phyloP scores from a whole-genome alignment of 345 rosid species.

The Boechera retrofracta region DNA sequence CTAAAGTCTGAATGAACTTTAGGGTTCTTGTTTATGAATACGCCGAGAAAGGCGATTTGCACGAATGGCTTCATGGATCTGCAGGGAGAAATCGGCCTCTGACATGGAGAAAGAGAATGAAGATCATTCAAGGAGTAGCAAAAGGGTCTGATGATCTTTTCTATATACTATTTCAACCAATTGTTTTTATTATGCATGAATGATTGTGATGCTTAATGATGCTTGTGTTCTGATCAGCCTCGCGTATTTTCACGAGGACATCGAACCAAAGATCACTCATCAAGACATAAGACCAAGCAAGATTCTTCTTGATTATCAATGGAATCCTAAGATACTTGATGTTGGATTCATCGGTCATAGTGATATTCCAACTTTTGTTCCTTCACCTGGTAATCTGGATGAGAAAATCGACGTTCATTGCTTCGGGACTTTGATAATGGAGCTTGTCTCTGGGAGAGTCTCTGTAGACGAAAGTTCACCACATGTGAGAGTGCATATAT shows the following conservation, averaged over 20 bases:
- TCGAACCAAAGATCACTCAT: constrained; percentile 66
- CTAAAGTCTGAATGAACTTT: constrained; percentile 13
- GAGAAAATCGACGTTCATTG: constrained; percentile 62
- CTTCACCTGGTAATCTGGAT: constrained; percentile 37
- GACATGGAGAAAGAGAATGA: constrained; percentile 61
- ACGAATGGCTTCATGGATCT: constrained; percentile 75
- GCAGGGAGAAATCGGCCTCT: constrained; percentile 54
- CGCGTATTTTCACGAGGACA: constrained; percentile 76
- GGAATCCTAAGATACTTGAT: constrained; percentile 79
- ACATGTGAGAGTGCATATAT: constrained; percentile 45
- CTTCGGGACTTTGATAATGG: constrained; percentile 79
- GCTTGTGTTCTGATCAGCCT: constrained; percentile 53
- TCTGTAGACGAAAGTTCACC: constrained; percentile 60
- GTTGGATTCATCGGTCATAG: constrained; percentile 46
- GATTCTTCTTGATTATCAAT: constrained; percentile 71
- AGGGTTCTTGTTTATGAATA: constrained; percentile 78
- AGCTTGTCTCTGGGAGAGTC: constrained; percentile 65
- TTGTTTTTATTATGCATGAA: background rate
- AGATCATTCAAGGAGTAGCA: constrained; percentile 74
- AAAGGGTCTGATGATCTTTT: constrained; percentile 56
- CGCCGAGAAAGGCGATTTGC: constrained; percentile 71
- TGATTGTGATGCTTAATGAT: background rate
- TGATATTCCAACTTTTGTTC: constrained; percentile 21
- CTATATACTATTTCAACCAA: background rate
- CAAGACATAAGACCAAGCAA: constrained; percentile 64